phyloP scores from a whole-genome alignment of 352 stramenopile species.

The Saprolegnia diclina region DNA sequence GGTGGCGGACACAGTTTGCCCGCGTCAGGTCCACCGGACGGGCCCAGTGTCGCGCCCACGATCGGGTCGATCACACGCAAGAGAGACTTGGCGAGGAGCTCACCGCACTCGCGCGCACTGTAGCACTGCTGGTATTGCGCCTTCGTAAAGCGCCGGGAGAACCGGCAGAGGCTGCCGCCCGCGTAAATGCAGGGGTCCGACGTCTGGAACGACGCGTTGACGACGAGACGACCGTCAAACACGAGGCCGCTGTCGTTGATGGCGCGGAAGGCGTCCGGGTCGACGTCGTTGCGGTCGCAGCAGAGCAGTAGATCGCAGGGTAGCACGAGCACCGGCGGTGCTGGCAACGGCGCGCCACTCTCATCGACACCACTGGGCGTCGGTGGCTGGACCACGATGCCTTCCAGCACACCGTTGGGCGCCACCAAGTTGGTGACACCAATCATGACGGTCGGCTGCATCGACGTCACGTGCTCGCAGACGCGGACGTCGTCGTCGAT shows the following conservation, averaged over 20 bases:
- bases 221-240: slow-evolving; percentile 88
- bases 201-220: slow-evolving; percentile 81
- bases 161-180: slow-evolving; percentile 63
- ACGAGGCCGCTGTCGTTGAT: slow-evolving; percentile 89
- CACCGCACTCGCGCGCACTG: slow-evolving; percentile 67
- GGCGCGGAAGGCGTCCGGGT: slow-evolving; percentile 83
- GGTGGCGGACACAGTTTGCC: slow-evolving; percentile 35
- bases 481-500: slow-evolving; percentile 30
- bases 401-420: slow-evolving; percentile 39
- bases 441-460: slow-evolving; percentile 31
- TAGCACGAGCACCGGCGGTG: slow-evolving; percentile 30
- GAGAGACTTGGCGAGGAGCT: slow-evolving; percentile 56
- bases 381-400: slow-evolving; percentile 31
- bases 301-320: slow-evolving; percentile 71
- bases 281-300: slow-evolving; percentile 78
- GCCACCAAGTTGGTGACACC: slow-evolving; percentile 37
- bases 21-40: neutral
- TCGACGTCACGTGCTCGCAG: slow-evolving; percentile 7
- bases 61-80: slow-evolving; percentile 63
- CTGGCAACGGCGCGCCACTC: neutral
- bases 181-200: slow-evolving; percentile 73
- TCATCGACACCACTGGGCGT: neutral
- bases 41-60: neutral
- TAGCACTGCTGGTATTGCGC: slow-evolving; percentile 73
- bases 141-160: slow-evolving; percentile 75